phyloP scores from a whole-genome alignment of 116 monocot genomes.

The Phalaenopsis hybrid region DNA sequence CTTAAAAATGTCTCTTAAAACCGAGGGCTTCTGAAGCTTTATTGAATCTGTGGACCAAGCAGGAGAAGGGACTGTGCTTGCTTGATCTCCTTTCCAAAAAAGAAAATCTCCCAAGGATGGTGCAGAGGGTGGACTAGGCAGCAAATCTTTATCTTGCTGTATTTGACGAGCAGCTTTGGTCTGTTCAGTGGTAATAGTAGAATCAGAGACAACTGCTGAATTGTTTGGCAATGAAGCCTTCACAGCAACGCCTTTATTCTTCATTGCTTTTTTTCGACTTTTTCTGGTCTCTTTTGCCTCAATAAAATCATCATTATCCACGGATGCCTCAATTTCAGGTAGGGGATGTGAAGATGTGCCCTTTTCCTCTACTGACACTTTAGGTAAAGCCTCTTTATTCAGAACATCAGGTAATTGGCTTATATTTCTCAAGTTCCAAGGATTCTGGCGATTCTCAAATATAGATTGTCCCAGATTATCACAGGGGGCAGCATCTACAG shows the following conservation, averaged over 20 bases:
- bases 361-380: conserved; percentile 33
- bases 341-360: conserved; percentile 15
- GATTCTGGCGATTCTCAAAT: not conserved
- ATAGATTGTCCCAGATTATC: not conserved
- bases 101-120: conserved; percentile 93
- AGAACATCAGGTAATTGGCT: conserved; percentile 76
- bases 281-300: conserved; percentile 90
- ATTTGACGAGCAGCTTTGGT: conserved; percentile 32
- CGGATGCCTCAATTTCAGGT: conserved; percentile 17
- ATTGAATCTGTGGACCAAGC: conserved; percentile 70
- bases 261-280: conserved; percentile 68
- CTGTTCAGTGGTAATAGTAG: conserved; percentile 34
- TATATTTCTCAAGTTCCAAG: conserved; percentile 26
- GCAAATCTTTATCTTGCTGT: conserved; percentile 40
- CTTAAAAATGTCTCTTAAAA: conserved; percentile 69
- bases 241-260: conserved; percentile 45
- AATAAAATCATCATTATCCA: conserved; percentile 64
- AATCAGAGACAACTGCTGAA: conserved; percentile 32
- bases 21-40: conserved; percentile 52
- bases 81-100: conserved; percentile 73
- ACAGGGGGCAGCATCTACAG: conserved; percentile 22
- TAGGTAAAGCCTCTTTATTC: conserved; percentile 68
- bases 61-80: conserved; percentile 33
- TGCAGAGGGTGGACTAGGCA: conserved; percentile 58
- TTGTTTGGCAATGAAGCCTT: conserved; percentile 47